Evolutionary conservation across 306 rosid species (phyloP), one percentile per base, ranked within the genome.

Genomic region (Casuarina equisetifolia): DNA sequence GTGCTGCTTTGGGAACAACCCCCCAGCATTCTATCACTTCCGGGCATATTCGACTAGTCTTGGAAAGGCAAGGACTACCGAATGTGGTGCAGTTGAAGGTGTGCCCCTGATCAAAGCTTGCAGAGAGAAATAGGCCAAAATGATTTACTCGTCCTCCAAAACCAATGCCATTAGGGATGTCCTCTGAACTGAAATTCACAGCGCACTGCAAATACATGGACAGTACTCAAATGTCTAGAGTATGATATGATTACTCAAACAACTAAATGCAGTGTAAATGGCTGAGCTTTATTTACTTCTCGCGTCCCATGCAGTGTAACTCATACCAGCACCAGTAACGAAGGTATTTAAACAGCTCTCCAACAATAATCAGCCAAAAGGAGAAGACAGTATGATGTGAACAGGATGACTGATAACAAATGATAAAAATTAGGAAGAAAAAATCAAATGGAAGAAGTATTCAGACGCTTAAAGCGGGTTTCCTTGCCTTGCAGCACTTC

Each of bases 21-120:
- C 98, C 92, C 97, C 97, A 94, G 86, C 98, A 91, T 78, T 95
- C 98, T 81, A 95, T 91, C 53, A 87, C 93, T 76, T 95, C 98
- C 4, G 95, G 97, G 75, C 62, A 46, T 77, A 90, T 85, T 12
- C 64, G 84, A 83, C 73, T 88, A 10, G 80, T 80, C 83, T 89
- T 92, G 11, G 98, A 92, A 71, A 95, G 98, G 84, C 89, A 81
- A 9, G 98, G 97, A 62, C 93, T 92, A 20, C 96, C 97, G 51
- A 95, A 95, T 35, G 98, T 95, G 35, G 97, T 83, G 76, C 97
- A 92, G 7, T 80, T 61, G 78, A 91, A 95, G 4, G 93, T 89
- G 46, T 95, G 93, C 13, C 97, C 98, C 83, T 86, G 87, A 71
- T 95, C 97, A 10, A 95, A 92, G 82, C 76, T 92, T 0, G 91